phyloP scores from a whole-genome alignment of 352 stramenopile genomes.

The Globisporangium sylvaticum region DNA sequence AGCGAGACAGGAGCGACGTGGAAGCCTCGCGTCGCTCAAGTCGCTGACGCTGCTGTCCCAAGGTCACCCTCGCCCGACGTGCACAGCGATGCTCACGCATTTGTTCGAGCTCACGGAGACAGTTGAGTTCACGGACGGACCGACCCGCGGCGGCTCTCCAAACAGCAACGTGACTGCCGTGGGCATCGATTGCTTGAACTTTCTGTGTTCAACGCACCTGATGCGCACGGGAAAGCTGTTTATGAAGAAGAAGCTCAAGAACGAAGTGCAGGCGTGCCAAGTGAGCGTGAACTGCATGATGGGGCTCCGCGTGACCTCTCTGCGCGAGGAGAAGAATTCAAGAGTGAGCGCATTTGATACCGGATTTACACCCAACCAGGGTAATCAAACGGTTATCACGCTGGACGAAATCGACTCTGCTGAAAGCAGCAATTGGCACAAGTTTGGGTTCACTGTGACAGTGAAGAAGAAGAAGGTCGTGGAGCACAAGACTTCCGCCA shows the following conservation, averaged over 20 bases:
- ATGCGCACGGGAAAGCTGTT: slow-evolving; percentile 63
- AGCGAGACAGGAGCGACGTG: slow-evolving; percentile 29
- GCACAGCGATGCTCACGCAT: slow-evolving; percentile 76
- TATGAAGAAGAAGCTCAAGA: slow-evolving; percentile 76
- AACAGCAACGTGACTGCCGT: slow-evolving; percentile 45
- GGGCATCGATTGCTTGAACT: slow-evolving; percentile 84
- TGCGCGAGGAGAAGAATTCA: slow-evolving; percentile 43
- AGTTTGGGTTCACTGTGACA: slow-evolving; percentile 65
- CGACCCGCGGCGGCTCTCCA: slow-evolving; percentile 18
- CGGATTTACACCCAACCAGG: slow-evolving; percentile 52
- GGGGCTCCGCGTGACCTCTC: slow-evolving; percentile 66
- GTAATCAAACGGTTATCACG: slow-evolving; percentile 64
- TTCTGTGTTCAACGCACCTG: slow-evolving; percentile 81
- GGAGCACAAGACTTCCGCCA: slow-evolving; percentile 9
- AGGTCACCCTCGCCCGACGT: slow-evolving; percentile 67
- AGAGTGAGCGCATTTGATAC: slow-evolving; percentile 32
- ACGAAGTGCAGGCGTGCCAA: slow-evolving; percentile 65
- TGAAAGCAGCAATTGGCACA: slow-evolving; percentile 65
- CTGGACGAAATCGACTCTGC: slow-evolving; percentile 82
- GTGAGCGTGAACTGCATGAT: slow-evolving; percentile 87
- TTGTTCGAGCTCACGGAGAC: slow-evolving; percentile 83
- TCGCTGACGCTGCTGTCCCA: slow-evolving; percentile 62
- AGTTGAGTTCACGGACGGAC: slow-evolving; percentile 72
- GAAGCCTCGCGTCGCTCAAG: slow-evolving; percentile 53
- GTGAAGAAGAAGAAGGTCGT: slow-evolving; percentile 49